Conservation (phyloP, 164 flowering plant genomes). For the Piper betle region DNA sequence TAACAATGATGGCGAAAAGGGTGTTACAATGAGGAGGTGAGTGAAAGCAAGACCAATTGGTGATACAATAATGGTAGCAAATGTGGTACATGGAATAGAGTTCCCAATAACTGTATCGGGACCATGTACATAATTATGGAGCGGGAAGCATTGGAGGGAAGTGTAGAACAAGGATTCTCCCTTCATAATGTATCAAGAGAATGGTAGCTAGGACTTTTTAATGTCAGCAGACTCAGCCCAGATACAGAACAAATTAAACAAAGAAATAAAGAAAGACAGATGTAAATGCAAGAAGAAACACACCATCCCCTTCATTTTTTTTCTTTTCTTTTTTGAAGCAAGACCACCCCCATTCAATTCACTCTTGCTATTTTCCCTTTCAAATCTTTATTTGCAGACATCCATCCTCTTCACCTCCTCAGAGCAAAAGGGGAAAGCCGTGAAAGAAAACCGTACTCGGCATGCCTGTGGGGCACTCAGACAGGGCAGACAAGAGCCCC, state of each 20-base stretch:
- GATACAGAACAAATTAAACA: not conserved
- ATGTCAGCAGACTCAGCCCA: not conserved
- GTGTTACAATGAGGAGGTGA: not conserved
- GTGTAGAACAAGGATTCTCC: not conserved
- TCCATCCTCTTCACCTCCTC: not conserved
- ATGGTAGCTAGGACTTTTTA: not conserved
- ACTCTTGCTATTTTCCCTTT: not conserved
- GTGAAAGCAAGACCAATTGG: not conserved
- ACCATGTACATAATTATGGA: not conserved
- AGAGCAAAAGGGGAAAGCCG: not conserved
- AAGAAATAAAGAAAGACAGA: not conserved
- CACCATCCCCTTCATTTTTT: not conserved
- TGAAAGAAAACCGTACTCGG: conserved; percentile 1
- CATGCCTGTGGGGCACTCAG: not conserved
- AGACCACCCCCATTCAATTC: not conserved
- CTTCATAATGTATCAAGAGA: not conserved
- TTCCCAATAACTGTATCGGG: not conserved
- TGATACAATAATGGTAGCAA: not conserved
- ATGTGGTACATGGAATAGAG: not conserved
- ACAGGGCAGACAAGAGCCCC: conserved; percentile 1
- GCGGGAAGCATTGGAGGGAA: not conserved
- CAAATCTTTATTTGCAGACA: not conserved
- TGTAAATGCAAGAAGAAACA: not conserved
- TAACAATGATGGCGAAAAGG: too few species aligned
- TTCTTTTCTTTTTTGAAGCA: not conserved